Evolutionary conservation across 805 yeast species (phyloP).

Genomic region (Nadsonia fulvescens): DNA sequence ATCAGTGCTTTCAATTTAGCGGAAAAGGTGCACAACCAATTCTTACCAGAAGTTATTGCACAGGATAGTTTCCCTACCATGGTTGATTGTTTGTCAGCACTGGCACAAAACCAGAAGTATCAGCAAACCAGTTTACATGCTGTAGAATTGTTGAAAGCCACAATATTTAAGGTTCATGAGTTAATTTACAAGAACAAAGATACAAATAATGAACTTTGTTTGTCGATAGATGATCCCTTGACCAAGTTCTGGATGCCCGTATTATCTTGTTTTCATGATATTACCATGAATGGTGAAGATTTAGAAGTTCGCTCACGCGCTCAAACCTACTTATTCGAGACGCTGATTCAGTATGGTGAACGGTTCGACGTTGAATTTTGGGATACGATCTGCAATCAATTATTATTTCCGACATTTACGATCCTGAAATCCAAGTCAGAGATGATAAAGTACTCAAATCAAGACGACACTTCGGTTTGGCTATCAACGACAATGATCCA

Average conservation of each 20-base stretch:
- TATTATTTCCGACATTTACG: slow-evolving; percentile 80
- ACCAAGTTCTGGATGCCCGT: slow-evolving; percentile 64
- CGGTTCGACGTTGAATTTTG: slow-evolving; percentile 62
- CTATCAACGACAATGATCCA: slow-evolving; percentile 89
- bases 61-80: slow-evolving; percentile 55
- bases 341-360: slow-evolving; percentile 61
- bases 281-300: slow-evolving; percentile 86
- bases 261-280: slow-evolving; percentile 68
- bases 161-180: slow-evolving; percentile 42
- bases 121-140: slow-evolving; percentile 72
- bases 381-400: slow-evolving; percentile 59
- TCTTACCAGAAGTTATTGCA: slow-evolving; percentile 40
- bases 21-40: slow-evolving; percentile 40
- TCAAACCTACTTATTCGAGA: slow-evolving; percentile 63
- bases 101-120: slow-evolving; percentile 68
- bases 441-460: slow-evolving; percentile 42
- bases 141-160: slow-evolving; percentile 47
- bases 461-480: slow-evolving; percentile 90
- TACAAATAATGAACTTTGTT: slow-evolving; percentile 13
- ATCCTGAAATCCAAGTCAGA: slow-evolving; percentile 64
- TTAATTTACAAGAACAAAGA: slow-evolving; percentile 4
- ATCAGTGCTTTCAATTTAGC: slow-evolving; percentile 45
- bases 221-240: slow-evolving; percentile 18
- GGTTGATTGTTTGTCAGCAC: slow-evolving; percentile 57
- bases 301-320: slow-evolving; percentile 87